Base-by-base conservation (phyloP, 1,139 yeast species). In the Pneumocystis oryctolagi region DNA sequence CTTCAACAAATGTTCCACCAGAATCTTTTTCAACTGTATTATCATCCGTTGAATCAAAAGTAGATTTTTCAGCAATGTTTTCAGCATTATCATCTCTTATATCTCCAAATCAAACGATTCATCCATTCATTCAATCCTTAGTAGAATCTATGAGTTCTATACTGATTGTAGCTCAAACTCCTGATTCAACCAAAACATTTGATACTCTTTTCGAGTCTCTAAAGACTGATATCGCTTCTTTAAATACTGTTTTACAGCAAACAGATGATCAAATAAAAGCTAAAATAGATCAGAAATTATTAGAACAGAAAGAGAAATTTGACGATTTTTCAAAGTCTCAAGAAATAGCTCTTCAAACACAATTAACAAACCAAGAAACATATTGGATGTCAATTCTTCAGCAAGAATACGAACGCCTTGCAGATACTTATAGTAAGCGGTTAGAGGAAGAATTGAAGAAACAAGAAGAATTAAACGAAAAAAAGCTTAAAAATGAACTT, bases 401-500 rank as follows among this genome's bases (percentile, higher is more conserved):
- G 66, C 76, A 78, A 20, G 88, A 86, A 70, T 85, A 86, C 70
- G 72, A 77, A 63, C 80, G 81, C 67, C 79, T 90, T 68, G 85
- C 87, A 67, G 73, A 79, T 63, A 83, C 83, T 68, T 85, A 85
- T 72, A 78, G 82, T 66, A 76, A 77, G 61, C 81, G 84, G 67
- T 77, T 92, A 69, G 74, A 74, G 31, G 77, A 78, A 40, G 97
- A 90, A 73, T 78, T 90, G 64, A 81, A 82, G 66, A 84, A 88
- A 47, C 80, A 89, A 62, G 83, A 82, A 71, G 79, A 82, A 68
- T 82, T 84, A n/a, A 79, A 89, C 64, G 76, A 83, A 59, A 80
- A 84, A 64, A 87, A 89, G 66, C 90, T 92, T 58, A 84, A 84
- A 66, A 92, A 89, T 73, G 86, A 86, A 66, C 81, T 90, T 55